Evolutionary conservation across 2,329 filamentous ascomycete species (phyloP), one percentile per base, ranked within the genome.

Genomic region (Botrytis fragariae): DNA sequence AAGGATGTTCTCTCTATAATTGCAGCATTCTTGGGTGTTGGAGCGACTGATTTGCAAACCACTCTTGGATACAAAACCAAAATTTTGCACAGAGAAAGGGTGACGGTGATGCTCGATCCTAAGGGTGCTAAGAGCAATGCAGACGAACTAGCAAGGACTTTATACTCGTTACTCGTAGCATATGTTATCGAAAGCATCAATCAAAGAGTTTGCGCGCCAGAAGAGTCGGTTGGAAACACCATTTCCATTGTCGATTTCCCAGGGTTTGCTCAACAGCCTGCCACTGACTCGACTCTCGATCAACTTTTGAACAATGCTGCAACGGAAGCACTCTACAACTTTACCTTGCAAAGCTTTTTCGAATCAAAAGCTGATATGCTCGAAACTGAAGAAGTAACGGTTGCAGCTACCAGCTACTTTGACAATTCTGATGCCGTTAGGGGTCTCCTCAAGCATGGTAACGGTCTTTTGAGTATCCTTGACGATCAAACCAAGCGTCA

Each of bases 101-200:
- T 99, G n/a, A 99, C 96, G 0, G 93, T 99, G 77, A 97, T 99
- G 95, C 88, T 99, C 48, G 96, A 99, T 80, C 93, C 95, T 10
- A 91, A 90, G 73, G 96, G 96, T 57, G 96, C 96, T 63, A 91
- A 94, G 69, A 91, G 90, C 57, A 98, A 98, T 78, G 96, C 96
- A 25, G 95, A 98, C 80, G 96, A 98, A 82, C 88, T 99, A 67
- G 95, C 96, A 7, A 89, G 95, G 69, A 98, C 95, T 0, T 85
- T 99, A 0, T 99, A 99, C 84, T 95, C 95, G 8, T 89, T 99
- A 14, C 86, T 99, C 10, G 95, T 98, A 22, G 94, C 95, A 25
- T 98, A 95, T 82, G 91, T 99, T 57, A 93, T 98, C 78, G 96
- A 99, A 84, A 92, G 87, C 73, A 92, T 97, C 81, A 99, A 99